Percentiles rank a stretch among this genome's conserved stretches.
Conservation (phyloP, 1,139 yeast genomes). For the Yamadazyma taylorii region DNA sequence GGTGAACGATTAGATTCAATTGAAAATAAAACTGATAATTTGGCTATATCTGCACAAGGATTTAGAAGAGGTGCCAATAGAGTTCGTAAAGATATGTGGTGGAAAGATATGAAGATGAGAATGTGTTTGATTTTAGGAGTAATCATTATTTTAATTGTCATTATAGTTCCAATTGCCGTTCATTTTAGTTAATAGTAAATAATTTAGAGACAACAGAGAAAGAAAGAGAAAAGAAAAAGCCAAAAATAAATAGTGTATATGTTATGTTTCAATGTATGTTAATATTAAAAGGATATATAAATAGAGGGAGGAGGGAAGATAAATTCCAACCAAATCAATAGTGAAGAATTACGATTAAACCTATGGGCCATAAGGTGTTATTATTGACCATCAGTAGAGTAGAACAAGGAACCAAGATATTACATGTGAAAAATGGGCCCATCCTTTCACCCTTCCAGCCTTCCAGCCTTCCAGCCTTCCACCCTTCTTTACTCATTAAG, state of each 20-base stretch:
- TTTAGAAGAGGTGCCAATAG: slow-evolving; percentile 97
- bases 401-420: too few species aligned
- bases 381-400: too few species aligned
- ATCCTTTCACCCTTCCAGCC: too few species aligned
- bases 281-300: too few species aligned
- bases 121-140: slow-evolving; percentile 83
- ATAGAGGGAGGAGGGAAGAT: too few species aligned
- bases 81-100: slow-evolving; percentile 99
- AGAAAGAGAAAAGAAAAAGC: neutral
- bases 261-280: neutral
- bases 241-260: neutral
- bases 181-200: slow-evolving; percentile 62
- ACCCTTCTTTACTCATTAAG: too few species aligned
- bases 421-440: too few species aligned
- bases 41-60: slow-evolving; percentile 92
- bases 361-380: too few species aligned
- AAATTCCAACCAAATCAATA: too few species aligned
- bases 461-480: too few species aligned
- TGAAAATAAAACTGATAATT: slow-evolving; percentile 91
- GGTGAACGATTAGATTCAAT: slow-evolving; percentile 93
- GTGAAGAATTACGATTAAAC: too few species aligned
- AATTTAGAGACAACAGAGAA: too few species aligned
- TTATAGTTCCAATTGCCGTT: slow-evolving; percentile 91
- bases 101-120: slow-evolving; percentile 97
- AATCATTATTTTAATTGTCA: slow-evolving; percentile 78